Evolutionary conservation across 2,329 filamentous ascomycete species (phyloP).

Genomic region (Beauveria asiatica): DNA sequence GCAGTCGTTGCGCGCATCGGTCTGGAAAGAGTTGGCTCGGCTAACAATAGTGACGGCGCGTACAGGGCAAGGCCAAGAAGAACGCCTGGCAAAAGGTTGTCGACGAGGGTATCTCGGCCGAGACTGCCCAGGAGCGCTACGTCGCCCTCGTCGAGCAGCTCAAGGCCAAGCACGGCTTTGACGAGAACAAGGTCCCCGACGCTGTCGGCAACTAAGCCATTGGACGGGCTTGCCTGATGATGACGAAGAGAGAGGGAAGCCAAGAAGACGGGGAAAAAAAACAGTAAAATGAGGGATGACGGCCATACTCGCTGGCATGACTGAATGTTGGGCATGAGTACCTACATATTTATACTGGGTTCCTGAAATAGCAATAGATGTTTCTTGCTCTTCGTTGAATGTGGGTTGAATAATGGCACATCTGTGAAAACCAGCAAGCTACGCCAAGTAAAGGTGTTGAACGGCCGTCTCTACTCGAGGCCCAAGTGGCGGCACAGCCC

Average conservation of each 20-base stretch:
- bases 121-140: conserved; percentile 69
- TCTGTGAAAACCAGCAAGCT: too few species aligned
- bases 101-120: conserved; percentile 52
- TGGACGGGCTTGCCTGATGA: too few species aligned
- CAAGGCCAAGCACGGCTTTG: conserved; percentile 61
- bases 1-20: background rate
- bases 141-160: conserved; percentile 62
- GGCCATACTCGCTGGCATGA: too few species aligned
- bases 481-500: too few species aligned
- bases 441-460: too few species aligned
- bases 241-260: too few species aligned
- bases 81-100: conserved; percentile 65
- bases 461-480: too few species aligned
- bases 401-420: too few species aligned
- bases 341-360: too few species aligned
- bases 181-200: conserved; percentile 56
- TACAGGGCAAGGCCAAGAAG: conserved; percentile 71
- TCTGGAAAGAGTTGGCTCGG: background rate
- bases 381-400: too few species aligned
- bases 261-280: conserved; percentile 28
- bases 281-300: background rate
- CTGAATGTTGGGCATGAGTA: too few species aligned
- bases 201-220: conserved; percentile 32
- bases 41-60: conserved; percentile 6
- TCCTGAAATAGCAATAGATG: too few species aligned